A percentile compares a stretch with the other conserved stretches of the same genome.
Conservation (phyloP, 176 grass and related monocot species). For the Luzula sylvatica region DNA sequence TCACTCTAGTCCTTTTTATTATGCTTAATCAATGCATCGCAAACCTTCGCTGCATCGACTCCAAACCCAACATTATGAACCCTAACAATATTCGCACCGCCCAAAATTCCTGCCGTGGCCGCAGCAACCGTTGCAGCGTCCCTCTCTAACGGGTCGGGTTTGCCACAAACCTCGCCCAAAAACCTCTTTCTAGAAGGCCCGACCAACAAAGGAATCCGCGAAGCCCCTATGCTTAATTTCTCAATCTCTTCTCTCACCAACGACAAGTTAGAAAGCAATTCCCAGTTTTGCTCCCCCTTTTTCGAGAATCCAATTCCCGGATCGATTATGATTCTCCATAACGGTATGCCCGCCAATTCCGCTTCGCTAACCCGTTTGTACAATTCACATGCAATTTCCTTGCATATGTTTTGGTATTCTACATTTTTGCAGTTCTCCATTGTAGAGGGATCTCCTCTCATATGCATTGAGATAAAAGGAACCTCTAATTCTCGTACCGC, state of each 20-base stretch:
- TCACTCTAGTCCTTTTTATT: constrained; percentile 2
- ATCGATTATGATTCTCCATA: constrained; percentile 84
- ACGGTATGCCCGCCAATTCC: constrained; percentile 54
- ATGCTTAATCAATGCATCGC: constrained; percentile 26
- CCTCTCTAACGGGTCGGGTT: constrained; percentile 39
- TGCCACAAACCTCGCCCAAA: constrained; percentile 60
- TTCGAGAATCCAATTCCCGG: constrained; percentile 91
- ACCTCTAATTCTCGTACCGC: constrained; percentile 62
- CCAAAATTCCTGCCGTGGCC: constrained; percentile 31
- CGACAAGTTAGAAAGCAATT: constrained; percentile 42
- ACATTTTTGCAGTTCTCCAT: constrained; percentile 82
- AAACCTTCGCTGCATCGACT: constrained; percentile 51
- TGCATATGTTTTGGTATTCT: constrained; percentile 51
- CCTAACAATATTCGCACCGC: constrained; percentile 80
- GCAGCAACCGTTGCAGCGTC: constrained; percentile 43
- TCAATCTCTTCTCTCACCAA: constrained; percentile 47
- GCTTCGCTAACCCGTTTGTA: constrained; percentile 36
- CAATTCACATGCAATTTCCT: constrained; percentile 68
- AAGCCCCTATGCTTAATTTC: constrained; percentile 57
- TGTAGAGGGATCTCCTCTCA: constrained; percentile 66
- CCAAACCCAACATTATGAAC: constrained; percentile 57
- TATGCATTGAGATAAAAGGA: constrained; percentile 82
- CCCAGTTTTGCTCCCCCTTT: constrained; percentile 37
- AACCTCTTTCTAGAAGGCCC: constrained; percentile 70
- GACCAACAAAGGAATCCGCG: constrained; percentile 58